Base-by-base conservation (phyloP, 192 early-diverging fungal species). In the Obelidium mucronatum region DNA sequence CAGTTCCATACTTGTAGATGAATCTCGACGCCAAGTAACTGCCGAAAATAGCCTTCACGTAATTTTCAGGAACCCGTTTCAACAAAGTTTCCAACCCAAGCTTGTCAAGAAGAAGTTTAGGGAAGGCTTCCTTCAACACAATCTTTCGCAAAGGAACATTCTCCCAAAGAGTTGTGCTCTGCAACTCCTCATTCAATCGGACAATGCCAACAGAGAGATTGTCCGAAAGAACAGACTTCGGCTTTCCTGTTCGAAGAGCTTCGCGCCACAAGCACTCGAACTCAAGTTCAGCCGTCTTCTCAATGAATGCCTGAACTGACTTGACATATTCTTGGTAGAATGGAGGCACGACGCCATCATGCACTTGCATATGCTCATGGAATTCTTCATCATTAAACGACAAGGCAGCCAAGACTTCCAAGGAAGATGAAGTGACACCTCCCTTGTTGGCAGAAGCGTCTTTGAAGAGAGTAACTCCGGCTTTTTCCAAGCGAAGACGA, bases 371-470 rank as follows among this genome's bases (percentile, higher is more conserved):
- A 79, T 94, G 84, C 68, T 93, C 86, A 56, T 85, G 89, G 79
- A 97, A 97, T 82, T 94, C 95, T 61, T 91, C 91, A 82, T 99
- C 96, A 56, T 87, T 92, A 79, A 99, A 94, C 4, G 97, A 88
- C 79, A 99, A 89, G 28, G 97, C 97, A 72, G 97, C 97, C 68
- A 99, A 85, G 3, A 99, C 97, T 82, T 99, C 97, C 22, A 99
- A 90, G 15, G 96, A 98, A 2, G 96, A 97, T 35, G 96, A 99
- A 0, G 97, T 99, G 34, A 99, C 97, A 84, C 97, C 97, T 69
- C 97, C 97, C 89, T 99, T 99, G 89, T 99, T 99, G 79, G 97
- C 96, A 17, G 97, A 99, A 28, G 97, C 95, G 79, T 99, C 97
- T 89, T 99, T 99, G 90, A 96, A 98, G 67, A 98, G 89, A 54